phyloP scores from a whole-genome alignment of 2,329 filamentous ascomycete species.

The Rosellinia necatrix region DNA sequence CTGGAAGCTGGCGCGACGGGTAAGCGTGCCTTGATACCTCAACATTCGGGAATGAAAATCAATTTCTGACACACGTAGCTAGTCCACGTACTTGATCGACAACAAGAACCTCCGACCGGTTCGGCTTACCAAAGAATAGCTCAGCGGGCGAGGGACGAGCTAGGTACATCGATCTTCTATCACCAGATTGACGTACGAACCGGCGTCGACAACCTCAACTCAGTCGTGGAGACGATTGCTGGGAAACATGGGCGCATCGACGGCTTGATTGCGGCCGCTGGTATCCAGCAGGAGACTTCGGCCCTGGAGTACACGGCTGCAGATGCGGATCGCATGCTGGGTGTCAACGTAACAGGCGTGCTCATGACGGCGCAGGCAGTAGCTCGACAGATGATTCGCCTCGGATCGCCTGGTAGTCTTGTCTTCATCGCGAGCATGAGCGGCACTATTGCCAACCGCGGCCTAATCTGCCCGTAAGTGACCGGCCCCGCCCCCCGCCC shows the following conservation, averaged over 20 bases:
- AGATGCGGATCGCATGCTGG: conserved; percentile 77
- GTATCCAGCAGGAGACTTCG: conserved; percentile 80
- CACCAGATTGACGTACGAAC: conserved; percentile 76
- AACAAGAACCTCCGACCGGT: conserved; percentile 56
- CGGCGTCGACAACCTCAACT: conserved; percentile 69
- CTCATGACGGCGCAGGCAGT: conserved; percentile 88
- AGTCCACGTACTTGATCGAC: conserved; percentile 70
- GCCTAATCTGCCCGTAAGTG: conserved; percentile 62
- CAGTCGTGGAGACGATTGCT: conserved; percentile 70
- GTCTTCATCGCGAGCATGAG: conserved; percentile 74
- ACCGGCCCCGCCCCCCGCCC: neutral
- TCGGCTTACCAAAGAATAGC: conserved; percentile 69
- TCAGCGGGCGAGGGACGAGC: conserved; percentile 63
- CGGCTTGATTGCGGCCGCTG: conserved; percentile 72
- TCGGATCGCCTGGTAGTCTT: conserved; percentile 63
- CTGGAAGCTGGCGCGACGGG: conserved; percentile 77
- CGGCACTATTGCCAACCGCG: conserved; percentile 67
- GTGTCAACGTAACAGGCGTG: conserved; percentile 83
- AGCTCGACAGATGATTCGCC: conserved; percentile 73
- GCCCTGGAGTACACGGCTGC: conserved; percentile 80
- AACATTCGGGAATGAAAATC: neutral
- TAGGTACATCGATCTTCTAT: conserved; percentile 73
- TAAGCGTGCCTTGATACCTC: conserved; percentile 33
- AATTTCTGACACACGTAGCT: conserved; percentile 10
- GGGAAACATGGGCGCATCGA: conserved; percentile 73